Conservation (phyloP, 2,329 filamentous ascomycete species). For the Neonectria ditissima region DNA sequence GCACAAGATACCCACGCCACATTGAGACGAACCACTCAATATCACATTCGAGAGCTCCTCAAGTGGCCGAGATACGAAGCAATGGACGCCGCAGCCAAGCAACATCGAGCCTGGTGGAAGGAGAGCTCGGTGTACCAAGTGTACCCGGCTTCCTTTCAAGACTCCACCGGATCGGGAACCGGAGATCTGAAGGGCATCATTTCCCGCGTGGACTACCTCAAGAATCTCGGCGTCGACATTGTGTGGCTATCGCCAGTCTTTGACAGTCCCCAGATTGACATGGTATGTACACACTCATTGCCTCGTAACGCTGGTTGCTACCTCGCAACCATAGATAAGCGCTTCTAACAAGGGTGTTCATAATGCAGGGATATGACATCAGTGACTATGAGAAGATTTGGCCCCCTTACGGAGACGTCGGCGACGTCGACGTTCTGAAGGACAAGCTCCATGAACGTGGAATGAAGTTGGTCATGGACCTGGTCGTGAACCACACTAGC, state of each 20-base stretch:
- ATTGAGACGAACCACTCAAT: constrained; percentile 6
- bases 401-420: constrained; percentile 73
- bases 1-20: constrained; percentile 7
- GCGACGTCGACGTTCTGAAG: constrained; percentile 74
- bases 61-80: constrained; percentile 7
- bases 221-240: constrained; percentile 67
- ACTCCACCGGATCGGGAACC: constrained; percentile 66
- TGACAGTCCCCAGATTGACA: constrained; percentile 70
- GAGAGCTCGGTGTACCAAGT: constrained; percentile 71
- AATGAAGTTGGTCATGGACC: constrained; percentile 78
- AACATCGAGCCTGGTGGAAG: constrained; percentile 66
- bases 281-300: constrained; percentile 54
- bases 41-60: not conserved
- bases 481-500: constrained; percentile 79
- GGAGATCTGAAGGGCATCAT: constrained; percentile 71
- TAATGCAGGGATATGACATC: constrained; percentile 73
- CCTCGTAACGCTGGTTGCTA: not conserved
- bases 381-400: constrained; percentile 76
- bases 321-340: constrained; percentile 3
- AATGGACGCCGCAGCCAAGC: constrained; percentile 43
- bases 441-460: constrained; percentile 69
- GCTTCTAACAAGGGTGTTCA: not conserved
- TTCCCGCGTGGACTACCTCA: constrained; percentile 66
- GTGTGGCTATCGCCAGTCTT: constrained; percentile 66
- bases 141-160: constrained; percentile 72